These are phyloP conservation scores for Penicillium coffeae DNA, from an alignment of 495 filamentous ascomycete species.

Conservation along the genomic window DNA sequence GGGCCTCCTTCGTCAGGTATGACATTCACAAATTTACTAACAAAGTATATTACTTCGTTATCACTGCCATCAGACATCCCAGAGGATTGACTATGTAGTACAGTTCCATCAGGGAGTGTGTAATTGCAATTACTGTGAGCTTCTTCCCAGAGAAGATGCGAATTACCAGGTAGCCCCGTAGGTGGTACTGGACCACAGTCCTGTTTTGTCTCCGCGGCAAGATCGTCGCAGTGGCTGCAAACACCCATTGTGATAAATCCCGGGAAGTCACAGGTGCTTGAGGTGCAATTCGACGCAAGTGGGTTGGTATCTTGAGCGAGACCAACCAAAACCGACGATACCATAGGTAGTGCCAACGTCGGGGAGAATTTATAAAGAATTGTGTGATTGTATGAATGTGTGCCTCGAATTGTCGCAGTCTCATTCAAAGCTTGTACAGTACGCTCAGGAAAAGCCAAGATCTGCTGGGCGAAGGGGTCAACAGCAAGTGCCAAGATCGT, in stretches of 20 bases:
- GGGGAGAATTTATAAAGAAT: too few species aligned
- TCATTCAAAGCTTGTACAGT: not conserved
- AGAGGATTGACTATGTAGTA: not conserved
- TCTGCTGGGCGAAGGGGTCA: constrained; percentile 11
- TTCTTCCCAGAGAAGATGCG: too few species aligned
- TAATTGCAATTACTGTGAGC: not conserved
- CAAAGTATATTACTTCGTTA: too few species aligned
- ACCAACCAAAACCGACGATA: constrained; percentile 1
- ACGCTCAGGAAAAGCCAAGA: constrained; percentile 3
- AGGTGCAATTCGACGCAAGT: constrained; percentile 3
- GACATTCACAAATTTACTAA: too few species aligned
- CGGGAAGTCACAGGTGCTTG: constrained; percentile 3
- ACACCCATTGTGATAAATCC: constrained; percentile 10
- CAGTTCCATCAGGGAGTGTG: not conserved
- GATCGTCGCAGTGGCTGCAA: constrained; percentile 9
- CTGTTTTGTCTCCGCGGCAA: constrained; percentile 4
- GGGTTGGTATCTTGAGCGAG: not conserved
- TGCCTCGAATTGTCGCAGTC: not conserved
- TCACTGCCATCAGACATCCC: too few species aligned
- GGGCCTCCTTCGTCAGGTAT: too few species aligned
- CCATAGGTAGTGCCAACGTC: too few species aligned
- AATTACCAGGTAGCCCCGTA: not conserved
- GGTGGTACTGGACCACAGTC: not conserved
- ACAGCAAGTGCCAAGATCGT: constrained; percentile 4
- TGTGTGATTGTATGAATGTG: not conserved